Evolutionary conservation across 2,329 filamentous ascomycete genomes (phyloP).

Genomic region (Apiospora malaysiana): DNA sequence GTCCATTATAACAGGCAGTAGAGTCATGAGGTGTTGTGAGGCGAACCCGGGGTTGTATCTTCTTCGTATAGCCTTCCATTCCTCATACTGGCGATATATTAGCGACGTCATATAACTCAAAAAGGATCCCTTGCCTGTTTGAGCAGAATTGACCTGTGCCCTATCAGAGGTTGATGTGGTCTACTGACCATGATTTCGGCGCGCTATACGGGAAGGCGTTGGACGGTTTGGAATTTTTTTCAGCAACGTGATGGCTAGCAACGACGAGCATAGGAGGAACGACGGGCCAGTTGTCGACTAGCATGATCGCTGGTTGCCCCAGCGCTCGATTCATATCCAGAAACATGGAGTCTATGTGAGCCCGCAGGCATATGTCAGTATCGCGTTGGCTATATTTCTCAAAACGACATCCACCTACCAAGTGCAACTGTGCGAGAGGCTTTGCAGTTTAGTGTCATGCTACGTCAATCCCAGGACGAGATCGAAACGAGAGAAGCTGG

Average conservation of each 20-base stretch:
- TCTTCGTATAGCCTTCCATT: conserved; percentile 37
- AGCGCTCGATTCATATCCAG: conserved; percentile 37
- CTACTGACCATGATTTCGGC: conserved; percentile 37
- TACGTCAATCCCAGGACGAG: too few species aligned
- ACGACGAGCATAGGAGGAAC: conserved; percentile 41
- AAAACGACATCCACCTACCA: too few species aligned
- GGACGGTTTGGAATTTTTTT: conserved; percentile 43
- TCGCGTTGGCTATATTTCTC: too few species aligned
- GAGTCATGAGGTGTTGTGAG: conserved; percentile 43
- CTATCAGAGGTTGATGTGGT: conserved; percentile 20
- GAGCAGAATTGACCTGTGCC: neutral
- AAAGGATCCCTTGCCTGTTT: neutral
- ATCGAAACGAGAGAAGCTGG: too few species aligned
- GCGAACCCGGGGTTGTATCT: conserved; percentile 46
- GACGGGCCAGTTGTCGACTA: conserved; percentile 45
- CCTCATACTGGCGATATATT: conserved; percentile 19
- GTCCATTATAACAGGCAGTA: conserved; percentile 44
- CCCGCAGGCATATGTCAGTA: neutral
- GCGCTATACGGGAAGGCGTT: conserved; percentile 39
- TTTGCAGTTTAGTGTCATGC: too few species aligned
- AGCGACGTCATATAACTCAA: neutral
- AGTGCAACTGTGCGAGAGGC: too few species aligned
- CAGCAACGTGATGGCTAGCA: conserved; percentile 42
- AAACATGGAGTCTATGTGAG: conserved; percentile 22
- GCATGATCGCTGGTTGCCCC: conserved; percentile 41